Base-by-base conservation (phyloP, 2,329 filamentous ascomycete species). In the Massarina eburnea region DNA sequence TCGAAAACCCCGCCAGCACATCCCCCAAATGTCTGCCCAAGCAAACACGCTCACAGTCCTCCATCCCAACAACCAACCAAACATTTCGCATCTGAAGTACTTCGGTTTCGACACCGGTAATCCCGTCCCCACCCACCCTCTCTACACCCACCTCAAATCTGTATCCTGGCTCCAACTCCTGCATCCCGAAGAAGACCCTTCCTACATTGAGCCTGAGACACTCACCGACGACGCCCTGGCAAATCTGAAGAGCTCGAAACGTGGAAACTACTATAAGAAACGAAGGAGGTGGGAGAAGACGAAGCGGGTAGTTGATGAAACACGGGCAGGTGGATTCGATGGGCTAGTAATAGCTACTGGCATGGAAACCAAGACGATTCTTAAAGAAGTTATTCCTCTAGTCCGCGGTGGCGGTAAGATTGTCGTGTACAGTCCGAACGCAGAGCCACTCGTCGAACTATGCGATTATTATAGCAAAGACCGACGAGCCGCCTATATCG, bases 81-180 rank as follows among this genome's bases (percentile, higher is more conserved):
- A 96, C 67, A 82, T 97, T 47, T 85, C 85, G 15, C 80, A 94
- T 39, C 80, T 99, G 17, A 89, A 89, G 66, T 95, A 96, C 76
- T 97, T 95, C 73, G 83, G 84, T 68, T 97, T 85, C 73, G 90
- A 95, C 71, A 75, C 80, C 55, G 80, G 85, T 34, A 80, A 79
- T 54, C 80, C 77, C 59, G 43, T 80, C 12, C 76, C 83, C 19
- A 69, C 74, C 0, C 94, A 97, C 65, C 92, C 94, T 1, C 82
- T 99, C 9, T 81, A 86, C 68, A 85, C 81, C 14, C 86, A 94
- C 65, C 82, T 99, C 41, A 86, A 92, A 60, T 83, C 86, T 4
- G 76, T 97, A 22, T 92, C 89, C 21, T 99, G 92, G 91, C 81
- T 99, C 2, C 92, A 97, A 71, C 82, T 99, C 4, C 74, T 96